Percentiles rank a stretch among this genome's conserved stretches.
Conservation (phyloP, 2,329 filamentous ascomycete genomes). For the Aspergillus awamori region DNA sequence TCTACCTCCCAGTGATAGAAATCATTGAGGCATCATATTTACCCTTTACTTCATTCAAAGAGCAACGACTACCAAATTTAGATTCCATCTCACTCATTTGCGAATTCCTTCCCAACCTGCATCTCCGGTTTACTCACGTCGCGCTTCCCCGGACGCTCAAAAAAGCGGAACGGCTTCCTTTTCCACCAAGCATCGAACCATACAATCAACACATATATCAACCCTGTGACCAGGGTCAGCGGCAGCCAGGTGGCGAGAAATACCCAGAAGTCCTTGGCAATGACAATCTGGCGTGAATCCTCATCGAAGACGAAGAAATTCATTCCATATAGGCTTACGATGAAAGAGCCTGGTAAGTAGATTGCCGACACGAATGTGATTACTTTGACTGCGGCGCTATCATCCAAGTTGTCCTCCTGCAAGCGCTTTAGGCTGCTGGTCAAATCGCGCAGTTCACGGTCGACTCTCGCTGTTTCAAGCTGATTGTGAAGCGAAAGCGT, state of each 20-base stretch:
- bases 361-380: background rate
- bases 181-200: conserved; percentile 2
- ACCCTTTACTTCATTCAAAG: background rate
- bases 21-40: background rate
- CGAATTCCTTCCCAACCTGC: background rate
- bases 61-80: background rate
- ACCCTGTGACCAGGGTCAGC: background rate
- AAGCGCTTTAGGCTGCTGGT: background rate
- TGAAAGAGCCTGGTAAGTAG: background rate
- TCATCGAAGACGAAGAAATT: background rate
- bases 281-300: background rate
- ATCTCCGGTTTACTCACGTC: background rate
- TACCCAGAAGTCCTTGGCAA: background rate
- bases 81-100: background rate
- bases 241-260: background rate
- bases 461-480: background rate
- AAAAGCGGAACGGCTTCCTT: background rate
- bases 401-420: background rate
- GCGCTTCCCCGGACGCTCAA: background rate
- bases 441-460: background rate
- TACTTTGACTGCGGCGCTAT: background rate
- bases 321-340: conserved; percentile 1
- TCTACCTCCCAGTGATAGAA: background rate
- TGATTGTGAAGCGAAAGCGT: background rate
- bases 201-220: background rate